phyloP scores from a whole-genome alignment of 371 early-diverging fungal species.

The Mitosporidium daphniae region DNA sequence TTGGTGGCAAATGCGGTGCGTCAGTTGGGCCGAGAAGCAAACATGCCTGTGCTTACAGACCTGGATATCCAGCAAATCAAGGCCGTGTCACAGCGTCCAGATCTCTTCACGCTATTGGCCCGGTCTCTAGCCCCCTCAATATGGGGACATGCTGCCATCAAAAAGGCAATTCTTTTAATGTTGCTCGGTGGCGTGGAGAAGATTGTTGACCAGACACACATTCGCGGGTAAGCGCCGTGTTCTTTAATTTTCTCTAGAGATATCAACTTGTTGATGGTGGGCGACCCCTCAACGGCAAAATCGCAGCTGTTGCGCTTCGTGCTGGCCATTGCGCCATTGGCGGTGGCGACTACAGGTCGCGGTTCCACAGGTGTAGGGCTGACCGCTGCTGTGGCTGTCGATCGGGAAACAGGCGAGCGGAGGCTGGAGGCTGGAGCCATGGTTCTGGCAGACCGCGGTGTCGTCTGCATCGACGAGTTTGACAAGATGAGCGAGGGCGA shows the following conservation, averaged over 20 bases:
- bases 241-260: slow-evolving; percentile 16
- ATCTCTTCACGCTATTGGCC: slow-evolving; percentile 39
- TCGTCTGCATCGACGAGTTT: slow-evolving; percentile 42
- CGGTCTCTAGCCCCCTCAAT: slow-evolving; percentile 78
- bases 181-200: slow-evolving; percentile 78
- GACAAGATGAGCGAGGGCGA: slow-evolving; percentile 27
- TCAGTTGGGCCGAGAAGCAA: slow-evolving; percentile 18
- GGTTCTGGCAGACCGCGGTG: slow-evolving; percentile 24
- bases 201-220: slow-evolving; percentile 59
- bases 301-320: slow-evolving; percentile 58
- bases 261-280: slow-evolving; percentile 73
- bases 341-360: slow-evolving; percentile 44
- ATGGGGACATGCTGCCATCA: slow-evolving; percentile 76
- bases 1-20: slow-evolving; percentile 58
- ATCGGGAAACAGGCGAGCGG: slow-evolving; percentile 24
- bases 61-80: slow-evolving; percentile 42
- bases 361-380: slow-evolving; percentile 35
- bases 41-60: slow-evolving; percentile 16
- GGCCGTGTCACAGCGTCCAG: slow-evolving; percentile 20
- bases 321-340: slow-evolving; percentile 46
- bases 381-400: slow-evolving; percentile 22
- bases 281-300: slow-evolving; percentile 89
- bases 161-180: slow-evolving; percentile 66
- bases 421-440: slow-evolving; percentile 33
- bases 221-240: slow-evolving; percentile 28